Evolutionary conservation across 2,329 filamentous ascomycete species (phyloP).

Genomic region (Cladosporium phlei): DNA sequence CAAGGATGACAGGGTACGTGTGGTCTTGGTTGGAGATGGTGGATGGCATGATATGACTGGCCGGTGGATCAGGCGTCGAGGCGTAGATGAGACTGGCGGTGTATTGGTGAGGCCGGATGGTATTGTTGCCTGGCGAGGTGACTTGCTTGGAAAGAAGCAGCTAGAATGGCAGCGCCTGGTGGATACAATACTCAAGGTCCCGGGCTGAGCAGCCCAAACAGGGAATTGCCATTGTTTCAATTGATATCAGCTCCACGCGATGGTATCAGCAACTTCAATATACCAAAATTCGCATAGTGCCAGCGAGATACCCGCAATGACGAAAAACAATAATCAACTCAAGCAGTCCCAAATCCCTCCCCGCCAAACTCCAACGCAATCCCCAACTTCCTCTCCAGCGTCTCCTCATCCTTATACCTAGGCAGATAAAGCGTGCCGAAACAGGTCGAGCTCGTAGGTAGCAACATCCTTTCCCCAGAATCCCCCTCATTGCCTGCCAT

Average conservation of each 20-base stretch:
- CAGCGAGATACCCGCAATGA: not conserved
- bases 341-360: slow-evolving; percentile 66
- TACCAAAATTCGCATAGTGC: no score
- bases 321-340: slow-evolving; percentile 2
- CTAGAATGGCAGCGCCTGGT: not conserved
- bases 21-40: not conserved
- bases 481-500: not conserved
- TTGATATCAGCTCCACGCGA: no score
- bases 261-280: no score
- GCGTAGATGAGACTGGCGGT: slow-evolving; percentile 20
- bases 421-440: slow-evolving; percentile 85
- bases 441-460: slow-evolving; percentile 79
- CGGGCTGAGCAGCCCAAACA: no score
- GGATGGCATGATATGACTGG: slow-evolving; percentile 17
- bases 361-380: slow-evolving; percentile 80
- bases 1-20: not conserved
- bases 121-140: slow-evolving; percentile 25
- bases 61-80: slow-evolving; percentile 19
- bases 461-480: not conserved
- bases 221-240: no score
- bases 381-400: slow-evolving; percentile 68
- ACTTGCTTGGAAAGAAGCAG: not conserved
- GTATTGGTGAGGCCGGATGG: slow-evolving; percentile 32
- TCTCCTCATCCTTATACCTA: slow-evolving; percentile 67
- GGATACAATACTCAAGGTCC: not conserved